Base-by-base conservation (phyloP, 1,139 yeast genomes). In the Zygosaccharomyces pseudobailii region DNA sequence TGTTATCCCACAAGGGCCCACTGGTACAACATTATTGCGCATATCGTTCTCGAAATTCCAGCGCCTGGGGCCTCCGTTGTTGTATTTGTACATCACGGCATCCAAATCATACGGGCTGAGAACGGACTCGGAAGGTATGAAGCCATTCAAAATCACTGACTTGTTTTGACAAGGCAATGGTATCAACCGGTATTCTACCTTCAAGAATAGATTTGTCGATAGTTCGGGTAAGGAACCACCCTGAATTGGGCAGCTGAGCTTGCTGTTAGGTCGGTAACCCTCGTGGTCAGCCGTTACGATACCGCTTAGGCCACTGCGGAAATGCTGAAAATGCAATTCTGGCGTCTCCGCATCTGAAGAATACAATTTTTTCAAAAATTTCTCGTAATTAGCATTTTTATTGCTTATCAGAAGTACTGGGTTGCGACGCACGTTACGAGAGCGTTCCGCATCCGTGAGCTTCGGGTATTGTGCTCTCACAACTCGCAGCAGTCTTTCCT, bases 61-160 rank as follows among this genome's bases (percentile, higher is more conserved):
- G 52, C 65, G 47, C 22, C 52, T 50, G 19, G 55, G 51, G 25
- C 58, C 45, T 23, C 41, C 39, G 33, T 57, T 52, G 33, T 53
- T 59, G 46, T 59, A 56, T 33, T 58, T 61, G 55, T 79, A 79
- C 40, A 73, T 58, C 24, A 88, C 72, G n/a, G 76, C 71, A 51
- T 83, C 87, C 45, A 75, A 76, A 62, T 89, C 96, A 47, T 84
- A 84, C 39, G 76, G 79, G 3, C 80, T 79, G 42, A 90, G 71
- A 2, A 83, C 83, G 9, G 75, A 74, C 20, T 70, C 69, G 50
- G 82, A 82, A 2, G 88, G 76, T 50, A 82, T 79, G 57, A 74
- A 87, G 0, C 97, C 97, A 46, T 83, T 86, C 52, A 92, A 68
- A 23, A 92, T 71, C 87, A 92, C 86, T 3, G 95, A 84, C 63